phyloP scores from a whole-genome alignment of 805 yeast genomes.

The Danielozyma ontarioensis region DNA sequence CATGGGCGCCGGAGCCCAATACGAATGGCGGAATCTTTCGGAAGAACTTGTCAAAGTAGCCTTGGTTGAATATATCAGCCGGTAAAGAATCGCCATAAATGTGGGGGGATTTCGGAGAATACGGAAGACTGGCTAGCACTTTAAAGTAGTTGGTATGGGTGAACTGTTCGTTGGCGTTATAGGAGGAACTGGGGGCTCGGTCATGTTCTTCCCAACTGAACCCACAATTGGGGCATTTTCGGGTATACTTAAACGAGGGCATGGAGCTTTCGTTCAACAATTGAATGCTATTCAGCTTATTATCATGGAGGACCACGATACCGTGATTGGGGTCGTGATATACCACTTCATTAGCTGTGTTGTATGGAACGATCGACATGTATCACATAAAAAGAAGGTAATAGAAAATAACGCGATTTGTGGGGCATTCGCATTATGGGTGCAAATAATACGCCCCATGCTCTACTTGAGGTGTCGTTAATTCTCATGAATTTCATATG shows the following conservation, averaged over 20 bases:
- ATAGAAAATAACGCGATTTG: not conserved
- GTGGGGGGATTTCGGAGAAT: conserved; percentile 1
- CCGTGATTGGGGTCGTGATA: conserved; percentile 33
- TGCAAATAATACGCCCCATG: too few species aligned
- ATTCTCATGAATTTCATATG: too few species aligned
- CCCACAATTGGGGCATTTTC: conserved; percentile 28
- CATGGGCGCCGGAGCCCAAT: conserved; percentile 81
- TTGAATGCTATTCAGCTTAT: conserved; percentile 24
- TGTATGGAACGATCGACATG: conserved; percentile 38
- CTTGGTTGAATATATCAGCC: conserved; percentile 65
- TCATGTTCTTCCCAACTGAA: conserved; percentile 17
- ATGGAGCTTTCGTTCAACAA: conserved; percentile 10
- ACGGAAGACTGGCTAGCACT: conserved; percentile 24
- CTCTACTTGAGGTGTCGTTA: too few species aligned
- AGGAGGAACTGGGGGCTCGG: not conserved
- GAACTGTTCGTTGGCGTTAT: conserved; percentile 11
- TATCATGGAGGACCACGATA: conserved; percentile 30
- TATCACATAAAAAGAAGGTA: not conserved
- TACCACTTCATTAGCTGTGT: conserved; percentile 22
- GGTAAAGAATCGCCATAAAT: conserved; percentile 29
- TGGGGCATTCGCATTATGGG: not conserved
- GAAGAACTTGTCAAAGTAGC: conserved; percentile 75
- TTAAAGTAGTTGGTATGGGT: conserved; percentile 35
- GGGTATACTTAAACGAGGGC: not conserved
- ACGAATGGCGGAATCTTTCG: conserved; percentile 44